Evolutionary conservation across 2,329 filamentous ascomycete species (phyloP), one percentile per base, ranked within the genome.

Genomic region (Colletotrichum coccodes): DNA sequence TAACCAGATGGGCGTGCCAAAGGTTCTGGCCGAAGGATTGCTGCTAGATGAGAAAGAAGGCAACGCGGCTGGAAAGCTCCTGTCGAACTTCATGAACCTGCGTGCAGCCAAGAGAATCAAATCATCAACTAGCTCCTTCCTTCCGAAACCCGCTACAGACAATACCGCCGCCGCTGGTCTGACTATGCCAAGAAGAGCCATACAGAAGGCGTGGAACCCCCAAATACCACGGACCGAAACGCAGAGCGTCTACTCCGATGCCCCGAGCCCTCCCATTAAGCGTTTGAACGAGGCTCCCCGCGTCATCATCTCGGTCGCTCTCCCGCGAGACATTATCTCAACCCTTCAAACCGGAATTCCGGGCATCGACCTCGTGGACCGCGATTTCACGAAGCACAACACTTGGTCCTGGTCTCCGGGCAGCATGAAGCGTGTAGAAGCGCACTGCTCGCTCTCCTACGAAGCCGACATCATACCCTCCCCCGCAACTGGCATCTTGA

Each of bases 391-490:
- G 5, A 75, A 76, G 6, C 77, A 82, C 71, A 79, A 81, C 50
- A 77, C 74, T 6, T 62, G 77, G 38, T 42, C 70, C 11, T 81
- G 81, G 81, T 62, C 77, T 60, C 30, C 76, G 71, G 60, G 75
- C 77, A 54, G 73, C 77, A 28, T 69, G 71, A 30, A n/a, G 66
- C 36, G 16, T 9, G 8, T 47, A 21, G 26, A 72, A 47, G 14
- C 79, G 3, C 68, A 73, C 4, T 84, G 82, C 0, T 71, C 79
- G 0, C 77, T 86, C 1, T 79, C 80, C 1, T 79, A 82, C 6
- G 92, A 94, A 76, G 91, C 93, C 3, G 94, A 97, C 73, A 79
- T 97, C 3, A 87, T 92, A 1, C 73, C 95, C 6, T 93, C 93
- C 0, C 89, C 93, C 0, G 84, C 83, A 0, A 89, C 87, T 0